Base-by-base conservation (phyloP, 2,329 filamentous ascomycete genomes). In the Stagonosporopsis rhizophila region DNA sequence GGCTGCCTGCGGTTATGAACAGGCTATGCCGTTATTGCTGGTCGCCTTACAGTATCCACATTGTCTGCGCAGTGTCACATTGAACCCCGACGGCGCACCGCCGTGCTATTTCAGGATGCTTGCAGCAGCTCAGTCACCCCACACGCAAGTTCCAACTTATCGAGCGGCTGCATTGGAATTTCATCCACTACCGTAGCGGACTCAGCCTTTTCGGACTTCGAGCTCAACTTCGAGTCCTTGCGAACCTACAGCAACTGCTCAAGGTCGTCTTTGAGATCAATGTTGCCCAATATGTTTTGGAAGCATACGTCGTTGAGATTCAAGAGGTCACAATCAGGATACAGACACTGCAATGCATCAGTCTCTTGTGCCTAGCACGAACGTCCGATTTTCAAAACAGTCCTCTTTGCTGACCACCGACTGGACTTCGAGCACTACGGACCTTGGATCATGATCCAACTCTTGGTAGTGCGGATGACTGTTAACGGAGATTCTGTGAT, bases 1-100 rank as follows among this genome's bases (percentile, higher is more conserved):
- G 9, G 27, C 37, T 17, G 11, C 15, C n/a, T 28, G 20, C 11
- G 12, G n/a, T 32, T n/a, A n/a, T 8, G 14, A n/a, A 32, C 30
- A n/a, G 30, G 3, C 12, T 12, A n/a, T 19, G 23, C 2, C 17
- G 27, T 44, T 17, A 32, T 49, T 40, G 40, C n/a, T 44, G 45
- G 41, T 11, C 38, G 46, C 46, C 53, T 46, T 22, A 30, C n/a
- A 9, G 40, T 25, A 25, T 22, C 46, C 46, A 46, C 46, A 22
- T 22, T 50, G 52, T 45, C 52, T 42, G 42, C 41, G 40, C 30
- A 22, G 37, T 56, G 30, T 56, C 53, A 51, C 23, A 25, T 28
- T 17, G 53, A 56, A 47, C 15, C 41, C 53, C 53, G 47, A 51
- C 32, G 41, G 40, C 30, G 34, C 46, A 37, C 52, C 45, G 23